Evolutionary conservation across 2,329 filamentous ascomycete genomes (phyloP), one percentile per base, ranked within the genome.

Genomic region (Claviceps digitariae): DNA sequence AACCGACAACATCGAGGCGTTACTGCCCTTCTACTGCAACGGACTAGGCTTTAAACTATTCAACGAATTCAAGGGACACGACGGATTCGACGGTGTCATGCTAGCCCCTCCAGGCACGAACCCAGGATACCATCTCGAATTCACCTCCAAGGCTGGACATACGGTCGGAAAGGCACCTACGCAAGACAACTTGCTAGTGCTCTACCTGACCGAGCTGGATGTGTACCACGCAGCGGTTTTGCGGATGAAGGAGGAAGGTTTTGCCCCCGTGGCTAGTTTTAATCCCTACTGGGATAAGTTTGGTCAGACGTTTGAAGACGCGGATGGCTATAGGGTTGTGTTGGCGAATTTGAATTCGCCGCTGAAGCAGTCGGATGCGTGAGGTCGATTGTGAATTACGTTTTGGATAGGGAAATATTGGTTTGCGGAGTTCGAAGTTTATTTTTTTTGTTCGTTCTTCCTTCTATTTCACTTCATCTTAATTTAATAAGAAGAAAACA

Each of bases 241-340:
- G 44, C 64, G 61, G 38, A 69, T 74, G 64, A 60, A 68, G 34
- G 46, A 55, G 1, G 57, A 57, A 4, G 72, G 70, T 1, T 68
- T 69, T 40, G 51, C 47, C 13, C 56, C 65, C 2, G 69, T 74
- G 27, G 55, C 59, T 27, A 69, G 67, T 56, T 67, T 66, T 55
- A 74, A 74, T 55, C 69, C 69, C 6, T 74, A 72, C 53, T 74
- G 72, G 71, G 70, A 73, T 53, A 59, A 61, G 4, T 68, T 63
- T 56, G 72, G 72, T 20, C 70, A 66, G 63, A 73, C 72, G 5
- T 70, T 67, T 61, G 69, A 70, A 52, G 72, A 74, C 58, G 61
- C 69, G 10, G 73, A 75, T 62, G 72, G 72, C 17, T 75, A 71
- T 61, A 61, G 70, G 8, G 59, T 72, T 41, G 72, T 74, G 38